These are phyloP conservation scores for Protea cynaroides DNA, from an alignment of 164 flowering plant species.

Conservation along the genomic window DNA sequence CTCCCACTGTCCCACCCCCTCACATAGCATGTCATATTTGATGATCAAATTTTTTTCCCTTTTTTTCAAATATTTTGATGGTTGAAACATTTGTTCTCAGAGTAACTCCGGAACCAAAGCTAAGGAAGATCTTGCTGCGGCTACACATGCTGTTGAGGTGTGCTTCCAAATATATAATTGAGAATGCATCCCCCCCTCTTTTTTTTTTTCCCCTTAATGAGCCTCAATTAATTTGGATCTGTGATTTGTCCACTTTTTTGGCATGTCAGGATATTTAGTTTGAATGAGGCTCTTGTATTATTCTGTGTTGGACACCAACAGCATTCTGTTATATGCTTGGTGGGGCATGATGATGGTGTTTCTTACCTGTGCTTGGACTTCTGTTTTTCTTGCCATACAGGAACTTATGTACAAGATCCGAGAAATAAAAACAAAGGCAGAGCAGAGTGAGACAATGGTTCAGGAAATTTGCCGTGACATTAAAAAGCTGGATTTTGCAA, in stretches of 20 bases:
- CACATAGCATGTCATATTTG: too few relatives aligned
- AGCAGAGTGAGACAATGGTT: slow-evolving; percentile 99
- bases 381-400: slow-evolving; percentile 29
- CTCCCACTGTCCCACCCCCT: too few relatives aligned
- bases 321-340: not conserved
- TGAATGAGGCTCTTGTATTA: not conserved
- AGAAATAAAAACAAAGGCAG: slow-evolving; percentile 94
- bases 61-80: slow-evolving; percentile 8
- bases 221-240: too few relatives aligned
- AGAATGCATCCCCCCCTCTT: too few relatives aligned
- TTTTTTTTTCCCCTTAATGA: too few relatives aligned
- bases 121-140: slow-evolving; percentile 96
- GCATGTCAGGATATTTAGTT: too few relatives aligned
- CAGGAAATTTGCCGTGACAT: slow-evolving; percentile 99
- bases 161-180: slow-evolving; percentile 11
- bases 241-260: too few relatives aligned
- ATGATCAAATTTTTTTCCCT: not conserved
- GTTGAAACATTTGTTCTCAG: slow-evolving; percentile 27
- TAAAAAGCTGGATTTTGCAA: slow-evolving; percentile 96
- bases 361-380: slow-evolving; percentile 2
- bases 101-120: slow-evolving; percentile 98
- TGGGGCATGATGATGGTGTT: slow-evolving; percentile 2
- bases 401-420: slow-evolving; percentile 93
- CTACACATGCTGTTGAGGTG: slow-evolving; percentile 93
- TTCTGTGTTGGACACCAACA: not conserved